Percentiles rank a stretch among this genome's conserved stretches.
phyloP scores from a whole-genome alignment of 148 eudicot species.

The Rhododendron williamsianum region DNA sequence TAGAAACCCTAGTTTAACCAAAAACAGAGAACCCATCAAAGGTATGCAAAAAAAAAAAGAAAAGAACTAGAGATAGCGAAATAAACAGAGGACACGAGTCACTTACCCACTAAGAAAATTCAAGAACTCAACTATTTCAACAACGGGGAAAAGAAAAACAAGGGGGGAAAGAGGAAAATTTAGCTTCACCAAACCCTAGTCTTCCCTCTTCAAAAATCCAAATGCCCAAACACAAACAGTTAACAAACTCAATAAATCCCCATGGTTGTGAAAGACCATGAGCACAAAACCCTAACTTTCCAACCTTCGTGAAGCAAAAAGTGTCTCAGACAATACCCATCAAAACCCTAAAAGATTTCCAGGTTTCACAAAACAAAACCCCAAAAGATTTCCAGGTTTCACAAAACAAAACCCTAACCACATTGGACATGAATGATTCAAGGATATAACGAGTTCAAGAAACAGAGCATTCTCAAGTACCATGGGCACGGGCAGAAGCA shows the following conservation, averaged over 20 bases:
- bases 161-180: not conserved
- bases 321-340: not conserved
- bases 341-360: not conserved
- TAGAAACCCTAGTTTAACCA: not conserved
- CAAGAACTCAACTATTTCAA: not conserved
- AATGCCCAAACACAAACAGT: not conserved
- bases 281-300: not conserved
- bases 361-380: not conserved
- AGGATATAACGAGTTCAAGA: not conserved
- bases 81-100: not conserved
- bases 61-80: not conserved
- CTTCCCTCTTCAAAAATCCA: not conserved
- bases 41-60: not conserved
- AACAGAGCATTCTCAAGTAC: not conserved
- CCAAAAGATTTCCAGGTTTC: not conserved
- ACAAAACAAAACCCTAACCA: not conserved
- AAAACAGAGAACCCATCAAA: not conserved
- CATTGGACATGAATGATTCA: not conserved
- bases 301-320: not conserved
- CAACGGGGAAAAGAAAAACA: not conserved
- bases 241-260: not conserved
- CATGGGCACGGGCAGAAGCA: not conserved
- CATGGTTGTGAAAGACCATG: not conserved
- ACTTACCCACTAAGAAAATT: not conserved
- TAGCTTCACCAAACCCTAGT: not conserved